Evolutionary conservation across 2,329 filamentous ascomycete genomes (phyloP).

Genomic region (Cephalotrichum gorgonifer): DNA sequence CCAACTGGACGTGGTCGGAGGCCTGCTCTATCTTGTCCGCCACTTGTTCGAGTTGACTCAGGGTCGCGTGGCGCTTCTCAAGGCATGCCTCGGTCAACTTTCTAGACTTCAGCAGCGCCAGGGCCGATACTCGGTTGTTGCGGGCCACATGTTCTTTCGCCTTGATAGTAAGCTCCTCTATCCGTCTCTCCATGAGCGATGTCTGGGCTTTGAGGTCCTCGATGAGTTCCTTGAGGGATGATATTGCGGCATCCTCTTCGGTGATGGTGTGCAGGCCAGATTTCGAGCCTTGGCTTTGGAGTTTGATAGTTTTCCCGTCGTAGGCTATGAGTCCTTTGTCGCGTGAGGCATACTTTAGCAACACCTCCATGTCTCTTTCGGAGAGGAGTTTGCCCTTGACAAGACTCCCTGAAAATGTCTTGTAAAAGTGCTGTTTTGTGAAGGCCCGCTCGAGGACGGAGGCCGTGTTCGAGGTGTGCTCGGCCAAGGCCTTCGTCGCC

Average conservation of each 20-base stretch:
- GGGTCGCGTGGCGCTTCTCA: constrained; percentile 58
- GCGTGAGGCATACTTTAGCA: constrained; percentile 59
- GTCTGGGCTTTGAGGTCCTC: constrained; percentile 66
- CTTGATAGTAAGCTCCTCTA: constrained; percentile 51
- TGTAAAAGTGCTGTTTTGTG: constrained; percentile 53
- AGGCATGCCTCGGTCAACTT: constrained; percentile 71
- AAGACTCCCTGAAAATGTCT: constrained; percentile 43
- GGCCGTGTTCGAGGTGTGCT: constrained; percentile 27
- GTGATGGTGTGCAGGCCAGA: constrained; percentile 43
- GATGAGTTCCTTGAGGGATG: constrained; percentile 71
- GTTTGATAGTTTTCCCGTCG: constrained; percentile 63
- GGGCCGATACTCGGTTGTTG: constrained; percentile 66
- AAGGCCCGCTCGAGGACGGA: constrained; percentile 57
- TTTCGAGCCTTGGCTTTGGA: constrained; percentile 43
- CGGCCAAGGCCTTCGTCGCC: constrained; percentile 42
- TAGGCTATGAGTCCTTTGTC: constrained; percentile 51
- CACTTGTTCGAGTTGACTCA: constrained; percentile 74
- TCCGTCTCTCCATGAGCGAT: constrained; percentile 51
- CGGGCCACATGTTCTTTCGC: constrained; percentile 61
- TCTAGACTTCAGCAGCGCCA: constrained; percentile 71
- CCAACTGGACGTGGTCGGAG: constrained; percentile 70
- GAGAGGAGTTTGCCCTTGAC: constrained; percentile 41
- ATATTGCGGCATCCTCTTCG: constrained; percentile 70
- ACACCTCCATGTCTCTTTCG: constrained; percentile 54
- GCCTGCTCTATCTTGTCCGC: constrained; percentile 79